Conservation (phyloP, 2,329 filamentous ascomycete genomes). For the Ophiosphaerella narmari region DNA sequence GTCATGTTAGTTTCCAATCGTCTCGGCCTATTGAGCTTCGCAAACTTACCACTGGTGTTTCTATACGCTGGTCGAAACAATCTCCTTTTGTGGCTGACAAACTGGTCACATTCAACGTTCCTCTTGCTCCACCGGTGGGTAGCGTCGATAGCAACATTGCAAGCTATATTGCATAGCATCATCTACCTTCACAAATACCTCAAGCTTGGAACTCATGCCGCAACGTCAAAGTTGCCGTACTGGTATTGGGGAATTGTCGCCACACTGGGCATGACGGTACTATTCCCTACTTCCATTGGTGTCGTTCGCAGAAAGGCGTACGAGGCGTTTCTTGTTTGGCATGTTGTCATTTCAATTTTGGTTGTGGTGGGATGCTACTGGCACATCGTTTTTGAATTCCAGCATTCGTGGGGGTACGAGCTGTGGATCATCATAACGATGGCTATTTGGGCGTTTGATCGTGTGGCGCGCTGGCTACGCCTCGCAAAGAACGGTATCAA, state of each 20-base stretch:
- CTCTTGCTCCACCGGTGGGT: slow-evolving; percentile 50
- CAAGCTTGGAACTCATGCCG: slow-evolving; percentile 27
- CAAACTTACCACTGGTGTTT: slow-evolving; percentile 50
- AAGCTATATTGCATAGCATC: slow-evolving; percentile 55
- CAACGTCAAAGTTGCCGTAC: slow-evolving; percentile 42
- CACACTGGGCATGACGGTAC: slow-evolving; percentile 9
- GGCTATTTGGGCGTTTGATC: slow-evolving; percentile 55
- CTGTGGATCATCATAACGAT: slow-evolving; percentile 51
- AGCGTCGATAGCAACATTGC: slow-evolving; percentile 49
- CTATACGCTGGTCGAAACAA: slow-evolving; percentile 56
- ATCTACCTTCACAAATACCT: slow-evolving; percentile 47
- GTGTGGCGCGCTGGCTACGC: slow-evolving; percentile 48
- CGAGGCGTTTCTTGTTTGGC: slow-evolving; percentile 49
- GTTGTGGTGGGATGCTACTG: slow-evolving; percentile 51
- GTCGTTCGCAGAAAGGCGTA: slow-evolving; percentile 12
- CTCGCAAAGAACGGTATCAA: slow-evolving; percentile 44
- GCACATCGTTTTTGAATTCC: slow-evolving; percentile 41
- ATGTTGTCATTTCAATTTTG: slow-evolving; percentile 50
- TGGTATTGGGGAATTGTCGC: slow-evolving; percentile 24
- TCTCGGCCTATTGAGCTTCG: slow-evolving; percentile 37
- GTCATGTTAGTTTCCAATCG: slow-evolving; percentile 17
- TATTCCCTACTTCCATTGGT: slow-evolving; percentile 8
- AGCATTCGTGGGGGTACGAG: slow-evolving; percentile 52
- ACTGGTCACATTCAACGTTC: slow-evolving; percentile 57
- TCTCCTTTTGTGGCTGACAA: slow-evolving; percentile 54